Evolutionary conservation across 176 grass and related monocot species (phyloP), one percentile per base, ranked within the genome.

Genomic region (Themeda triandra): DNA sequence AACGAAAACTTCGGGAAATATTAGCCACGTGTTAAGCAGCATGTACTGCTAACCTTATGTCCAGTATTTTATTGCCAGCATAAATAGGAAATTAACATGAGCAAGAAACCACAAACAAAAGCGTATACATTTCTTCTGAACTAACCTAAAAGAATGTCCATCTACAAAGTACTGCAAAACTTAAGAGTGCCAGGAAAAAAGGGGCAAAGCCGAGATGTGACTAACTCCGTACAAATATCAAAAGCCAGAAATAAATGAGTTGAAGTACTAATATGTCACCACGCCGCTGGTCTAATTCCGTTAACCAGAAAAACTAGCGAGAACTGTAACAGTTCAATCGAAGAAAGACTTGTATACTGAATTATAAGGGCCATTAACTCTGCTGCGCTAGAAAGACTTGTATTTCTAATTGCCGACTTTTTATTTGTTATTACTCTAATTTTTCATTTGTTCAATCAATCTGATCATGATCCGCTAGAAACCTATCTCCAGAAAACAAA

Each of bases 31-130:
- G 64, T 30, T 85, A 76, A 73, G 10, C 18, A 62, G 40, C n/a
- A 77, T 19, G 53, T 60, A 73, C n/a, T 76, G 58, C 21, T 53
- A 35, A 3, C 9, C 13, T 42, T n/a, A 33, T 75, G 53, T 73
- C 68, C 46, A 28, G 46, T 75, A 75, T 58, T 65, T 72, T 58
- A 58, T 45, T 29, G 28, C 63, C 36, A 73, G 67, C 88, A 75
- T 24, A 46, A 25, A 78, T 80, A 67, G 44, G 25, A 67, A 75
- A 59, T 59, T 46, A 37, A 24, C 48, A 28, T 32, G 28, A 21
- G 67, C 25, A 59, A 67, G 23, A n/a, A 49, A 69, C 10, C 41
- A 0, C 31, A 60, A 44, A 44, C 41, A 44, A 7, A 44, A 44
- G 41, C 83, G 84, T 35, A 30, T 40, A 79, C 28, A 73, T 21